Conservation (phyloP, 2,329 filamentous ascomycete genomes). For the Arachnomyces sp. region DNA sequence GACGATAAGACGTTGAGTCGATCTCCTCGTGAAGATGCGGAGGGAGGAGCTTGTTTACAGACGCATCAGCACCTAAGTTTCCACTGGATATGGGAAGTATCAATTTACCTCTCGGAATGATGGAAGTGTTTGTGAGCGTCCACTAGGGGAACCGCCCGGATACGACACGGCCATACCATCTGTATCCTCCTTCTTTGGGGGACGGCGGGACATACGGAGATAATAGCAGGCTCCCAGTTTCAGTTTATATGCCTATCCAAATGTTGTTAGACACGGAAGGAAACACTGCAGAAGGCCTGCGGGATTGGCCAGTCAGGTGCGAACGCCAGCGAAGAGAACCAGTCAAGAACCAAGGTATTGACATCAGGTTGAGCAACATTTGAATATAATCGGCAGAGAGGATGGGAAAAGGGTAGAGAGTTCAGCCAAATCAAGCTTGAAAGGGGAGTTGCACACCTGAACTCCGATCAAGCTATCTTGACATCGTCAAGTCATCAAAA, state of each 20-base stretch:
- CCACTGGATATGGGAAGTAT: background rate
- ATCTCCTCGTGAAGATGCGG: slow-evolving; percentile 36
- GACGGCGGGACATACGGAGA: slow-evolving; percentile 28
- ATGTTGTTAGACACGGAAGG: slow-evolving; percentile 1
- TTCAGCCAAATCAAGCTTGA: background rate
- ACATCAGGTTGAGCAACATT: slow-evolving; percentile 3
- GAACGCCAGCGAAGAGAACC: background rate
- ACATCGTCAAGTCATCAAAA: background rate
- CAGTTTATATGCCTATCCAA: slow-evolving; percentile 4
- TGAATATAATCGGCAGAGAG: slow-evolving; percentile 4
- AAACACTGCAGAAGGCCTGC: slow-evolving; percentile 1
- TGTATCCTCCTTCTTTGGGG: slow-evolving; percentile 23
- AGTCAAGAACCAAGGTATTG: slow-evolving; percentile 1
- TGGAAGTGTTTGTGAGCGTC: slow-evolving; percentile 28
- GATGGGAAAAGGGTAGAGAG: slow-evolving; percentile 1
- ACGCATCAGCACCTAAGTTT: slow-evolving; percentile 1
- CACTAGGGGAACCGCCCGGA: slow-evolving; percentile 24
- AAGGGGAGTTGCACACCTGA: background rate
- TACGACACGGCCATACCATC: slow-evolving; percentile 33
- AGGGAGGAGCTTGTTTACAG: slow-evolving; percentile 26
- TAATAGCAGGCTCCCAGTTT: slow-evolving; percentile 4
- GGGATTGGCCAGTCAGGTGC: slow-evolving; percentile 3
- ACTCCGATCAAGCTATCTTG: slow-evolving; percentile 1
- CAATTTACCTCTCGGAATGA: slow-evolving; percentile 32
- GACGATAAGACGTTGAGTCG: slow-evolving; percentile 30